Evolutionary conservation across 352 stramenopile genomes (phyloP).

Genomic region (Phytophthora podocarpi): DNA sequence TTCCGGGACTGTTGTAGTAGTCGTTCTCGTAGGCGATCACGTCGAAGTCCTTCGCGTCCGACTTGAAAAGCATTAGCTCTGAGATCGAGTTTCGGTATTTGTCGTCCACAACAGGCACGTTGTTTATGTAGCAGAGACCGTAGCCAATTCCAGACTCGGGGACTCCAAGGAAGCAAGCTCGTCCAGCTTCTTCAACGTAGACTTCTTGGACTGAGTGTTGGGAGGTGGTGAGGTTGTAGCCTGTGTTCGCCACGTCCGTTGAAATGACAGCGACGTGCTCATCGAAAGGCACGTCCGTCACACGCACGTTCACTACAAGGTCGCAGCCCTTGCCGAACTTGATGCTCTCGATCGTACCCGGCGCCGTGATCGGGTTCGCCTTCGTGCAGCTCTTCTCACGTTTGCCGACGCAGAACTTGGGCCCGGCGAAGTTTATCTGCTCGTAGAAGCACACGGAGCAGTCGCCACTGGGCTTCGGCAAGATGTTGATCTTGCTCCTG

Average conservation of each 20-base stretch:
- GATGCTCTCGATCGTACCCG: constrained; percentile 49
- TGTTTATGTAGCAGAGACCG: constrained; percentile 44
- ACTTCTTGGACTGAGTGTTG: constrained; percentile 43
- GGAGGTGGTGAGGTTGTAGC: constrained; percentile 33
- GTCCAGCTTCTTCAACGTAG: constrained; percentile 52
- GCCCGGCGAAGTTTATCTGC: constrained; percentile 34
- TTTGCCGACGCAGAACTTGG: constrained; percentile 43
- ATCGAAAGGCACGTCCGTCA: constrained; percentile 41
- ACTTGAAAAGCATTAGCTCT: constrained; percentile 52
- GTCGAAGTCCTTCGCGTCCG: constrained; percentile 38
- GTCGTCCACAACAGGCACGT: constrained; percentile 27
- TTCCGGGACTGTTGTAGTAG: constrained; percentile 29
- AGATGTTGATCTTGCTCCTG: constrained; percentile 28
- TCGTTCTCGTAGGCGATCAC: constrained; percentile 48
- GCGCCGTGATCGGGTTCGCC: constrained; percentile 41
- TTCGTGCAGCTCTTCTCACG: constrained; percentile 27
- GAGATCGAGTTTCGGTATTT: constrained; percentile 39
- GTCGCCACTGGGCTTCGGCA: constrained; percentile 19
- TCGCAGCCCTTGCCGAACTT: constrained; percentile 45
- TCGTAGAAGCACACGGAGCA: constrained; percentile 58
- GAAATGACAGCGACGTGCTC: constrained; percentile 40
- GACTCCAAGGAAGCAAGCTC: constrained; percentile 41
- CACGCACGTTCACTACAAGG: constrained; percentile 45
- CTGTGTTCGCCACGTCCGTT: constrained; percentile 36
- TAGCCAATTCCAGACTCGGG: constrained; percentile 16